Conservation (phyloP, 2,329 filamentous ascomycete species). For the Paraphoma sp. region DNA sequence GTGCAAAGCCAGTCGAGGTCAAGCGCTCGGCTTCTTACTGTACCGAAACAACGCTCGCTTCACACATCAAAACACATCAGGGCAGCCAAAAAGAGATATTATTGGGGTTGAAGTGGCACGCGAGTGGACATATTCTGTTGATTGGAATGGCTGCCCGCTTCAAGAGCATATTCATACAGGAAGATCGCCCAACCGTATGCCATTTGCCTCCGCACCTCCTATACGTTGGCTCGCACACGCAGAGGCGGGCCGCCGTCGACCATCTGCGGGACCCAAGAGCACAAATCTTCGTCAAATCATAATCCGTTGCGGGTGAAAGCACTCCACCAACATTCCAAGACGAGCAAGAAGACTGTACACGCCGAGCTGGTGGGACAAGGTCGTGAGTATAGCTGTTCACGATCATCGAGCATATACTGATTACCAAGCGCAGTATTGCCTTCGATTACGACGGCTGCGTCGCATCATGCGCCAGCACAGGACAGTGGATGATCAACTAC, state of each 20-base stretch:
- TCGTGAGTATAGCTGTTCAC: background rate
- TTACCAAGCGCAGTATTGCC: slow-evolving; percentile 1
- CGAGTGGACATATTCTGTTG: slow-evolving; percentile 4
- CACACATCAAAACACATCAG: background rate
- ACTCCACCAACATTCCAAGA: slow-evolving; percentile 12
- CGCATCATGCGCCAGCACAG: background rate
- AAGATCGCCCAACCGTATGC: slow-evolving; percentile 9
- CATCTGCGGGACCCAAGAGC: slow-evolving; percentile 21
- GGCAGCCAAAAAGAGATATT: background rate
- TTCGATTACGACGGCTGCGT: too few species aligned
- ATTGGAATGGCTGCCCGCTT: slow-evolving; percentile 13
- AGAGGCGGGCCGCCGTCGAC: background rate
- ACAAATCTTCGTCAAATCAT: slow-evolving; percentile 31
- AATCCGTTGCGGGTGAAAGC: slow-evolving; percentile 22
- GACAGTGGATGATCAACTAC: background rate
- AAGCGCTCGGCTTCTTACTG: too few species aligned
- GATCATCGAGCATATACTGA: slow-evolving; percentile 13
- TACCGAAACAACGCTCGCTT: background rate
- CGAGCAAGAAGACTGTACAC: slow-evolving; percentile 30
- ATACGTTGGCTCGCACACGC: slow-evolving; percentile 3
- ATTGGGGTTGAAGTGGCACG: too few species aligned
- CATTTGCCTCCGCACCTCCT: slow-evolving; percentile 6
- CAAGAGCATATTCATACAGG: slow-evolving; percentile 27
- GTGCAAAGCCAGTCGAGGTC: too few species aligned
- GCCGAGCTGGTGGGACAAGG: slow-evolving; percentile 7